phyloP scores from a whole-genome alignment of 768 basidiomycete species.

The Hemileccinum impolitum region DNA sequence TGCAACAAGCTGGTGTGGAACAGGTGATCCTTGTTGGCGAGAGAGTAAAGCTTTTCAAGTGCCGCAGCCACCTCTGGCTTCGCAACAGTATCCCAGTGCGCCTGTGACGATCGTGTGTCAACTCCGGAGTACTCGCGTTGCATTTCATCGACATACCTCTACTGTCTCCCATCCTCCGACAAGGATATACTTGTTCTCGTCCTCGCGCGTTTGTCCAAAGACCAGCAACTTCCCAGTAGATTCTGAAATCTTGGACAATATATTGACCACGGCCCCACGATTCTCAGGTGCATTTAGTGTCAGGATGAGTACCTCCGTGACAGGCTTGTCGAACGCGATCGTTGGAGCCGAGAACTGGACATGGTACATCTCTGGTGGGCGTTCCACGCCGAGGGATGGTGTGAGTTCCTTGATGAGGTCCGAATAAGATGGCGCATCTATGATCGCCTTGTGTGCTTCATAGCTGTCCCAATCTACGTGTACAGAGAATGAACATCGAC shows the following conservation, averaged over 20 bases:
- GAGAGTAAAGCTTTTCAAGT: conserved; percentile 9
- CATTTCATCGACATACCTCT: conserved; percentile 17
- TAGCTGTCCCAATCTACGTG: conserved; percentile 26
- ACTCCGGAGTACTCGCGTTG: neutral
- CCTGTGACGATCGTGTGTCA: conserved; percentile 10
- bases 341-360: conserved; percentile 17
- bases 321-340: conserved; percentile 17
- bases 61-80: conserved; percentile 6
- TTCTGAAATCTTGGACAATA: conserved; percentile 13
- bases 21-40: conserved; percentile 14
- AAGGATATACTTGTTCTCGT: conserved; percentile 18
- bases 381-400: conserved; percentile 1
- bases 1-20: conserved; percentile 10
- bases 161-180: conserved; percentile 22
- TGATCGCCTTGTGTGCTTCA: conserved; percentile 19
- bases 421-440: conserved; percentile 2
- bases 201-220: conserved; percentile 20
- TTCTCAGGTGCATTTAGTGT: conserved; percentile 23
- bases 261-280: conserved; percentile 11
- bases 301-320: conserved; percentile 20
- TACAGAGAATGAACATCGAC: neutral
- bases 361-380: conserved; percentile 15
- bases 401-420: conserved; percentile 2
- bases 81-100: conserved; percentile 6
- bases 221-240: conserved; percentile 9